phyloP scores from a whole-genome alignment of 495 filamentous ascomycete genomes.

The Oleoguttula mirabilis region DNA sequence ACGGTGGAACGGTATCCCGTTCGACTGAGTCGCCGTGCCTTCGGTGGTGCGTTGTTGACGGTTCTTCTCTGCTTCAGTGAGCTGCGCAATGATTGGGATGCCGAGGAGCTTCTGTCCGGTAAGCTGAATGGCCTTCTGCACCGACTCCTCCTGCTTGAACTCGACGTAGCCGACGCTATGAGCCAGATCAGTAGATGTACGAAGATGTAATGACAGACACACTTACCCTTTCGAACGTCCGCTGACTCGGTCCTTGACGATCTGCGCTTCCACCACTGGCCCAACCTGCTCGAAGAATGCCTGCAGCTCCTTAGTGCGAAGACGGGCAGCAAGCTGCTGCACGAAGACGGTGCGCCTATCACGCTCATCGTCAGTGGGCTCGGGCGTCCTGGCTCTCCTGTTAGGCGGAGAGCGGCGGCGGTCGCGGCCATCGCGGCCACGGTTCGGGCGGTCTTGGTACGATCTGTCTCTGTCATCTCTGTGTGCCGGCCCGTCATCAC shows the following conservation, averaged over 20 bases:
- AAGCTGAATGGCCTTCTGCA: slow-evolving; percentile 86
- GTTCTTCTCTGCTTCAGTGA: slow-evolving; percentile 99
- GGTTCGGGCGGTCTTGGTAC: no score
- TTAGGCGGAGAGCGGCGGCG: slow-evolving; percentile 29
- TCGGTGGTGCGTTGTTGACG: slow-evolving; percentile 85
- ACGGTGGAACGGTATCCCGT: slow-evolving; percentile 88
- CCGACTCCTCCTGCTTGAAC: slow-evolving; percentile 93
- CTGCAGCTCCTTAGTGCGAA: slow-evolving; percentile 85
- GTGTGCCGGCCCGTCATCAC: no score
- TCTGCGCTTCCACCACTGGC: slow-evolving; percentile 93
- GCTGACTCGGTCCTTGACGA: slow-evolving; percentile 97
- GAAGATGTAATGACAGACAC: slow-evolving; percentile 2
- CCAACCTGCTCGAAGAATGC: slow-evolving; percentile 95
- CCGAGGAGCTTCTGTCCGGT: slow-evolving; percentile 97
- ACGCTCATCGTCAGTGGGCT: slow-evolving; percentile 86
- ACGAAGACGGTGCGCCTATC: slow-evolving; percentile 96
- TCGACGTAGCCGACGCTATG: slow-evolving; percentile 96
- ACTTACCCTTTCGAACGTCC: slow-evolving; percentile 93
- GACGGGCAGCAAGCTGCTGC: slow-evolving; percentile 86
- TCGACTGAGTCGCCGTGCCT: slow-evolving; percentile 47
- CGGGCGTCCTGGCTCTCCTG: slow-evolving; percentile 25
- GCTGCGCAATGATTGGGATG: slow-evolving; percentile 95
- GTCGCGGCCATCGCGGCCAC: slow-evolving; percentile 39
- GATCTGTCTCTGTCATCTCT: no score
- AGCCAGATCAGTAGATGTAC: slow-evolving; percentile 19